Evolutionary conservation across 2,329 filamentous ascomycete species (phyloP), one percentile per base, ranked within the genome.

Genomic region (Huntiella savannae): DNA sequence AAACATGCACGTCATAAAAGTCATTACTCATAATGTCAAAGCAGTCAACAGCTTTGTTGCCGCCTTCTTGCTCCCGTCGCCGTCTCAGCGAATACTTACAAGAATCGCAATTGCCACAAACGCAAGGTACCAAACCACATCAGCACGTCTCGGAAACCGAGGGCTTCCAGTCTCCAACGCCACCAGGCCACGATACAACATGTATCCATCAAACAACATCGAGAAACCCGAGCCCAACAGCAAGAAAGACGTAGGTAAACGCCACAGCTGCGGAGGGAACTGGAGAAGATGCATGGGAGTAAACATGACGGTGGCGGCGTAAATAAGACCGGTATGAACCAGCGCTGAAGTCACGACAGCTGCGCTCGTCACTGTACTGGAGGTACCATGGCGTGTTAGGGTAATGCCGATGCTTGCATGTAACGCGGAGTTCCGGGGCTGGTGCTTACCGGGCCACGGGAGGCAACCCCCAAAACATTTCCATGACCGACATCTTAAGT

Each of bases 61-160:
- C 40, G 47, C 13, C 28, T 33, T 43, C 32, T 15, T 16, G 13
- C 40, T 43, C 40, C 34, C 40, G 15, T 28, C 17, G 15, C 19
- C n/a, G 28, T 11, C 34, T 22, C 41, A 42, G 10, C 45, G 8
- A 47, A 52, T 54, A 67, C 86, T 77, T 84, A 94, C 86, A 67
- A 85, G 58, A 53, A 91, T 88, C 56, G 79, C 63, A 44, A 64
- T 63, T 54, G 72, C 69, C 55, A 87, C 71, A 58, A 91, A 91
- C 49, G 78, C 62, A 54, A 92, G 64, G 59, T 92, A 94, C 64
- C 78, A 78, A 52, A 91, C 69, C 55, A 91, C 73, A 59, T 91
- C 82, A 57, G 84, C 86, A 49, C 81, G 81, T 53, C 73, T 70
- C 37, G 69, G 63, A 59, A 94, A 88, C 50, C 82, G 76, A 45